Evolutionary conservation across 108 stramenopile genomes (phyloP).

Genomic region (Nannochloropsis oceanica): DNA sequence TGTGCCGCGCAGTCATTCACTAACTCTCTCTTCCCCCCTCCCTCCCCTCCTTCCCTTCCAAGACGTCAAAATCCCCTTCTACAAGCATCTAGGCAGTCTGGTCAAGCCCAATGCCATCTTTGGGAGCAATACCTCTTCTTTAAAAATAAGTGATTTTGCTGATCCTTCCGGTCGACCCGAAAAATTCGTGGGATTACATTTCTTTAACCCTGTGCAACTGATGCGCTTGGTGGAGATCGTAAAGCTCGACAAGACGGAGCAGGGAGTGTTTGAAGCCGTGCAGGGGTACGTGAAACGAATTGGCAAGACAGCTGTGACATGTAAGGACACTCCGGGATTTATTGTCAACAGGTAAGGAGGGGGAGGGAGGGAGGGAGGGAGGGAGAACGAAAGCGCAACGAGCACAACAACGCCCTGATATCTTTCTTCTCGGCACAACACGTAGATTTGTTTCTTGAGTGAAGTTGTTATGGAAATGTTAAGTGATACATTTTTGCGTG

Average conservation of each 20-base stretch:
- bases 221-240: conserved; percentile 92
- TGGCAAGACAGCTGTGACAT: conserved; percentile 74
- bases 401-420: neutral
- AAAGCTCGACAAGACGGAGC: conserved; percentile 61
- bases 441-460: neutral
- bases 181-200: conserved; percentile 92
- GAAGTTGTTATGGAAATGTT: neutral
- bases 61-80: conserved; percentile 64
- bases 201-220: conserved; percentile 93
- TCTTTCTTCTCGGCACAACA: neutral
- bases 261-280: conserved; percentile 58
- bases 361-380: no score
- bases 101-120: conserved; percentile 71
- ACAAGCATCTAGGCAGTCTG: conserved; percentile 51
- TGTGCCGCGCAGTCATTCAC: no score
- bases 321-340: conserved; percentile 92
- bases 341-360: no score
- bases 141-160: conserved; percentile 76
- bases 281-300: conserved; percentile 49
- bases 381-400: neutral
- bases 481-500: no score
- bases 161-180: conserved; percentile 67
- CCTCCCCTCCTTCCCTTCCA: neutral
- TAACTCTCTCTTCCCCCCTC: neutral
- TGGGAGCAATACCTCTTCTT: conserved; percentile 80